Percentiles rank a stretch among this genome's conserved stretches.
Conservation (phyloP, 2,329 filamentous ascomycete genomes). For the Aspergillus persii region DNA sequence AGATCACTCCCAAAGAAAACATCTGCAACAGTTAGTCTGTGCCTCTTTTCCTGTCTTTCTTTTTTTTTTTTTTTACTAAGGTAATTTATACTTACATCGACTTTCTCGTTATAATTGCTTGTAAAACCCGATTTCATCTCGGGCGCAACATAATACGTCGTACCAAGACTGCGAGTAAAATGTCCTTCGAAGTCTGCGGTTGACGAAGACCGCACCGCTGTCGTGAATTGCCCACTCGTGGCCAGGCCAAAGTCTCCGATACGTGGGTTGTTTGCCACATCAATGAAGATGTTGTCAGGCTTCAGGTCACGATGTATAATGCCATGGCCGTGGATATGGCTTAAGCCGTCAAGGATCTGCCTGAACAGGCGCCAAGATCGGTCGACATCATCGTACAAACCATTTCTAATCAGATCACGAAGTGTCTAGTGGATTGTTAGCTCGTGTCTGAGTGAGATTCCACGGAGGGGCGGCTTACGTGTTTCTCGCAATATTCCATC, state of each 20-base stretch:
- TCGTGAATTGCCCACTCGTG: slow-evolving; percentile 70
- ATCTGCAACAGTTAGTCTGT: slow-evolving; percentile 52
- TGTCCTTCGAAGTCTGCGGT: slow-evolving; percentile 37
- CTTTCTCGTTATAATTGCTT: slow-evolving; percentile 84
- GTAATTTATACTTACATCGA: slow-evolving; percentile 63
- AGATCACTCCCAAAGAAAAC: slow-evolving; percentile 96
- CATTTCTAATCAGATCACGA: slow-evolving; percentile 78
- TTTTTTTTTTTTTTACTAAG: background rate
- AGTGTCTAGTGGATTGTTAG: slow-evolving; percentile 59
- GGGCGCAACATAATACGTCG: slow-evolving; percentile 88
- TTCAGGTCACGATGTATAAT: slow-evolving; percentile 97
- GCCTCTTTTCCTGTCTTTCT: background rate
- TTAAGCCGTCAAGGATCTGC: slow-evolving; percentile 84
- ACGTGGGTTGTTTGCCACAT: slow-evolving; percentile 82
- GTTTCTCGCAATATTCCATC: slow-evolving; percentile 97
- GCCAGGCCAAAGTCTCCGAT: slow-evolving; percentile 97
- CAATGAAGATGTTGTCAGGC: slow-evolving; percentile 96
- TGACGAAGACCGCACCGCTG: slow-evolving; percentile 38
- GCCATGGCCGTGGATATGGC: slow-evolving; percentile 83
- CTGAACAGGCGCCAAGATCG: slow-evolving; percentile 89
- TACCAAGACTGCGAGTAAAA: slow-evolving; percentile 62
- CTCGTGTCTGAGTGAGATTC: background rate
- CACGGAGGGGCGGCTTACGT: slow-evolving; percentile 50
- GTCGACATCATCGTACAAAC: slow-evolving; percentile 68
- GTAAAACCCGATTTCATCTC: slow-evolving; percentile 76